A percentile compares a stretch with the other conserved stretches of the same genome.
Conservation (phyloP, 2,329 filamentous ascomycete genomes). For the Bipolaris oryzae region DNA sequence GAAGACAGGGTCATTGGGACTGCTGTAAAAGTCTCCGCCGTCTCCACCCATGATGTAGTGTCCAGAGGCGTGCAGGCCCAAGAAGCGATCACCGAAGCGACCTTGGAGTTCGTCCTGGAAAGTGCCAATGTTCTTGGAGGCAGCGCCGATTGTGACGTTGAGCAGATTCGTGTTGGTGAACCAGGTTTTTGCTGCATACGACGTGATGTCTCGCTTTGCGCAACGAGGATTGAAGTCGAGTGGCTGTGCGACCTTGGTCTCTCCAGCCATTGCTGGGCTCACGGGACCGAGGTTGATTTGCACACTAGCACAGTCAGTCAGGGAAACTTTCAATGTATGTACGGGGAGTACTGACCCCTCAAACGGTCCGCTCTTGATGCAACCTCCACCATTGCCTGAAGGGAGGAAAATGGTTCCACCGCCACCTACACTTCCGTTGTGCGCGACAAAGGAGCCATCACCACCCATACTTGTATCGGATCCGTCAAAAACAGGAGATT, state of each 20-base stretch:
- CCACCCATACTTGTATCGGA: conserved; percentile 45
- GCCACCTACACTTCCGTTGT: conserved; percentile 21
- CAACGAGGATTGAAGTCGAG: conserved; percentile 40
- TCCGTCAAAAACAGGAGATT: conserved; percentile 34
- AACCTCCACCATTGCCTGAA: conserved; percentile 29
- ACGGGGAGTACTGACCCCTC: conserved; percentile 28
- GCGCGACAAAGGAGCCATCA: conserved; percentile 20
- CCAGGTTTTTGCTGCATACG: conserved; percentile 21
- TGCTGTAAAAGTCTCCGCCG: conserved; percentile 52
- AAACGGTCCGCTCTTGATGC: conserved; percentile 31
- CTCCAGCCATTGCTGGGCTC: conserved; percentile 14
- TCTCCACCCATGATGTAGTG: conserved; percentile 36
- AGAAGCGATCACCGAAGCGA: conserved; percentile 23
- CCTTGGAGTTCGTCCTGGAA: conserved; percentile 44
- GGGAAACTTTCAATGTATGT: neutral
- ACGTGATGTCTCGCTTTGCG: conserved; percentile 43
- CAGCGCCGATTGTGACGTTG: conserved; percentile 60
- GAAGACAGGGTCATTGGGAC: conserved; percentile 54
- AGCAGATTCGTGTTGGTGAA: conserved; percentile 38
- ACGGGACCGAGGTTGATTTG: conserved; percentile 35
- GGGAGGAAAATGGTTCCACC: conserved; percentile 17
- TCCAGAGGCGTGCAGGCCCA: conserved; percentile 52
- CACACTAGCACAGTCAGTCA: conserved; percentile 7
- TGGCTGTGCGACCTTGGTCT: conserved; percentile 17
- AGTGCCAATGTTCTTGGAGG: conserved; percentile 43